A percentile compares a stretch with the other conserved stretches of the same genome.
phyloP scores from a whole-genome alignment of 1,284 basidiomycete genomes.

The Rhodotorula sp. region DNA sequence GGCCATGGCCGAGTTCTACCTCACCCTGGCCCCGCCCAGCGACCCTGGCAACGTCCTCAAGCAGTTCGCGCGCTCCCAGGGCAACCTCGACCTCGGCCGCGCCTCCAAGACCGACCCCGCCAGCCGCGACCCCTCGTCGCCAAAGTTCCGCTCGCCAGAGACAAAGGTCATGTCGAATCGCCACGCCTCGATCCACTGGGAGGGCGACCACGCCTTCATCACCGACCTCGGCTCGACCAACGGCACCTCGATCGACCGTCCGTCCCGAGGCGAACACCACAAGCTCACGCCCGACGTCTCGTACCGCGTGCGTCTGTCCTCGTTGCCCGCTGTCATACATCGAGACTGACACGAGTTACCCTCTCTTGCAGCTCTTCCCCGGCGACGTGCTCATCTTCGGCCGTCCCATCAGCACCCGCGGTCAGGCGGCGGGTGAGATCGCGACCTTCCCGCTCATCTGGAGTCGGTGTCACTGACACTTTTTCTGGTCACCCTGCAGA shows the following conservation, averaged over 20 bases:
- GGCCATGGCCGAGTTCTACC: not conserved
- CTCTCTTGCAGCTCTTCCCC: not conserved
- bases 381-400: conserved; percentile 24
- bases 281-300: conserved; percentile 1
- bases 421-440: not conserved
- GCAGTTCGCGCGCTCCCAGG: not conserved
- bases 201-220: conserved; percentile 2
- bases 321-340: not conserved
- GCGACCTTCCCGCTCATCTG: not conserved
- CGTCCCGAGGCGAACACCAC: not conserved
- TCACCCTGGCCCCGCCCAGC: not conserved
- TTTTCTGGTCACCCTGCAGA: not conserved
- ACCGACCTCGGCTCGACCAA: conserved; percentile 22
- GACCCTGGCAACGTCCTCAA: not conserved
- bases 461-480: too few species aligned
- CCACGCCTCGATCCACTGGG: conserved; percentile 20
- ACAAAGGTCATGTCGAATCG: conserved; percentile 28
- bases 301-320: conserved; percentile 4
- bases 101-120: not conserved
- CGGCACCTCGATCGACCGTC: conserved; percentile 3
- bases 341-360: not conserved
- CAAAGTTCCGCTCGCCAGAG: conserved; percentile 16
- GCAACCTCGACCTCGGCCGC: conserved; percentile 11
- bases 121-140: conserved; percentile 2
- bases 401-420: not conserved